Evolutionary conservation across 306 rosid genomes (phyloP), one percentile per base, ranked within the genome.

Genomic region (Morella rubra): DNA sequence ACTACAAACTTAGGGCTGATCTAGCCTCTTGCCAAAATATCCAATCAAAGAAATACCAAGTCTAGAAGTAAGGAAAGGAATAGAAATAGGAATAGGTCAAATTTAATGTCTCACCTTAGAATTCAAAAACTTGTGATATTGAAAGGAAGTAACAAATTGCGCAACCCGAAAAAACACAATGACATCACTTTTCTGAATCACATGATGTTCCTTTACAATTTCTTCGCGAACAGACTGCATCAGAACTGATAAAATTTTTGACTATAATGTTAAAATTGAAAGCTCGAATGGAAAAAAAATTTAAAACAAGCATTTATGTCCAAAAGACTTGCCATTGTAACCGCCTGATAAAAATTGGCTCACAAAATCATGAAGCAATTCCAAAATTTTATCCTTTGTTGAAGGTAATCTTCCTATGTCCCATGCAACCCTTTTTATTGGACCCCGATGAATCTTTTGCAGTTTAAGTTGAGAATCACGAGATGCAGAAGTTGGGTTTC

Each of bases 71-170:
- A 61, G 73, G 61, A 81, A 71, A 69, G 27, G 37, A 24, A 12
- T 18, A 76, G 50, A 81, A 51, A 83, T 19, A 70, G 6, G 41
- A 59, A 24, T 51, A 67, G 75, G 73, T 20, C 62, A 76, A 45
- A 66, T 47, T 59, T 78, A 55, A 44, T 59, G 73, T 81, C 97
- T 92, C 86, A 95, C 98, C 98, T 88, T 82, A 49, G 90, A 88
- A 78, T 79, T 82, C 47, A 91, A 88, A 69, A 83, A 69, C 86
- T 87, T 90, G 87, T 81, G 83, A 82, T 90, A 87, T 77, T 95
- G 98, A 80, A 88, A 95, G 79, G 97, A 88, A 79, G 88, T 87
- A 85, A 84, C 89, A 87, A 95, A 95, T 82, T 90, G 96, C 62
- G 95, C 95, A 66, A 92, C 96, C 62, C 88, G 92, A 88, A 95